These are phyloP conservation scores for Butyriboletus loyo DNA, from an alignment of 768 basidiomycete species.

Conservation along the genomic window DNA sequence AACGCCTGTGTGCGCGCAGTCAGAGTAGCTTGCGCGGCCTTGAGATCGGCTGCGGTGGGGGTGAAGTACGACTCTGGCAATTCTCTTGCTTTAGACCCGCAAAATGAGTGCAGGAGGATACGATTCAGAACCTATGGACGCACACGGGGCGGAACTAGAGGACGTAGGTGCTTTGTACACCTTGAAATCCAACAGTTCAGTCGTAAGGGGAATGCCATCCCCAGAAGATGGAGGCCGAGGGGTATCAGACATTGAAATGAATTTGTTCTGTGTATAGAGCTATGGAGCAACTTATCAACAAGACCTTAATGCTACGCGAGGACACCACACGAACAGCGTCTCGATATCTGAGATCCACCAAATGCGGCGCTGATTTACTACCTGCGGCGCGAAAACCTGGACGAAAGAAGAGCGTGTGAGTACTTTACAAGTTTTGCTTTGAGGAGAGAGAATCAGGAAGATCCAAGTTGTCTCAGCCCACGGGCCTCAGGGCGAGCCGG, in stretches of 20 bases:
- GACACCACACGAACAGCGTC: constrained; percentile 10
- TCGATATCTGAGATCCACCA: constrained; percentile 3
- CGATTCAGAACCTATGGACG: constrained; percentile 19
- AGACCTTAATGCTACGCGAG: constrained; percentile 7
- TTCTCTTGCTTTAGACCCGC: constrained; percentile 34
- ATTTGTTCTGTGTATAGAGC: constrained; percentile 11
- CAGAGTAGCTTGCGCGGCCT: constrained; percentile 61
- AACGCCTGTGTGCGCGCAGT: constrained; percentile 60
- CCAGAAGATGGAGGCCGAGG: constrained; percentile 1
- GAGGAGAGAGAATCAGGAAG: constrained; percentile 41
- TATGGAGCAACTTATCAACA: constrained; percentile 17
- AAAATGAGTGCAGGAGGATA: constrained; percentile 2
- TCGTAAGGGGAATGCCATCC: neutral
- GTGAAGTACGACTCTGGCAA: constrained; percentile 74
- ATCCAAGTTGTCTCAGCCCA: constrained; percentile 66
- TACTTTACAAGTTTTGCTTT: neutral
- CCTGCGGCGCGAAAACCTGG: neutral
- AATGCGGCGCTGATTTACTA: neutral
- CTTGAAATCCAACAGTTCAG: constrained; percentile 37
- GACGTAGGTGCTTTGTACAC: constrained; percentile 46
- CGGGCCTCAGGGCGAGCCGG: constrained; percentile 67
- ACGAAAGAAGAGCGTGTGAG: constrained; percentile 7
- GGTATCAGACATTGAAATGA: constrained; percentile 27
- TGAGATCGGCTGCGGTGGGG: constrained; percentile 68
- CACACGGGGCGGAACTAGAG: constrained; percentile 32